A percentile compares a stretch with the other conserved stretches of the same genome.
These are phyloP conservation scores for Tolypocladium cylindrosporum DNA, from an alignment of 2,329 filamentous ascomycete species.

Conservation along the genomic window DNA sequence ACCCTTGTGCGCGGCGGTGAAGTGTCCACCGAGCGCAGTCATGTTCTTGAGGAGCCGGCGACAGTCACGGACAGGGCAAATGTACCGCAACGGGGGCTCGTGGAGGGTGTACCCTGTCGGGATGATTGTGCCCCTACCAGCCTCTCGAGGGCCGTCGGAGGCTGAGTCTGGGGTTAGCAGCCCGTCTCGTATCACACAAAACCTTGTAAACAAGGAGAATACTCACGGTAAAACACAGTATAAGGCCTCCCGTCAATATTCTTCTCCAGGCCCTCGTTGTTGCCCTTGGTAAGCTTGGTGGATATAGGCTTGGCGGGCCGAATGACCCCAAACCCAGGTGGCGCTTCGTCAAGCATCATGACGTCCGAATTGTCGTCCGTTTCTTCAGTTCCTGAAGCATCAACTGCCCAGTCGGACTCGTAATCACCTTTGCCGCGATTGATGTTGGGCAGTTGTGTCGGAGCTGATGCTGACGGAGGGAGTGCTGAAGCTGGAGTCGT, in stretches of 20 bases:
- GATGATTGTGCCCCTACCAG: slow-evolving; percentile 18
- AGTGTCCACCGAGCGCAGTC: slow-evolving; percentile 14
- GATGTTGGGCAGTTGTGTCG: background rate
- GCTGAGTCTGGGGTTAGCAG: slow-evolving; percentile 1
- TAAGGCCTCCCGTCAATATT: background rate
- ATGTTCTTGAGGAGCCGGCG: slow-evolving; percentile 15
- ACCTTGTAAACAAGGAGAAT: too few relatives aligned
- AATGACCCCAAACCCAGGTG: background rate
- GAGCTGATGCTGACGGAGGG: background rate
- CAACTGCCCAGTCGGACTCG: background rate
- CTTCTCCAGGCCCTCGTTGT: background rate
- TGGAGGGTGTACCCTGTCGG: slow-evolving; percentile 21
- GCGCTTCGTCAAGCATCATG: background rate
- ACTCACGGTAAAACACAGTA: background rate
- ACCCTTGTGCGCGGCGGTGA: slow-evolving; percentile 12
- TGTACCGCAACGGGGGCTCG: slow-evolving; percentile 13
- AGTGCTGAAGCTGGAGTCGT: too few relatives aligned
- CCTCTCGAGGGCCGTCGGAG: slow-evolving; percentile 1
- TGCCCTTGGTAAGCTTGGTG: background rate
- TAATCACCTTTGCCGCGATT: background rate
- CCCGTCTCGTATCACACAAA: background rate
- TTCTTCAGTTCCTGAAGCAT: background rate
- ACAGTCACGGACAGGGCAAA: slow-evolving; percentile 29
- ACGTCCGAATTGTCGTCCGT: background rate
- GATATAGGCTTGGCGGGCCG: background rate